Evolutionary conservation across 306 rosid genomes (phyloP), one percentile per base, ranked within the genome.

Genomic region (Datisca glomerata): DNA sequence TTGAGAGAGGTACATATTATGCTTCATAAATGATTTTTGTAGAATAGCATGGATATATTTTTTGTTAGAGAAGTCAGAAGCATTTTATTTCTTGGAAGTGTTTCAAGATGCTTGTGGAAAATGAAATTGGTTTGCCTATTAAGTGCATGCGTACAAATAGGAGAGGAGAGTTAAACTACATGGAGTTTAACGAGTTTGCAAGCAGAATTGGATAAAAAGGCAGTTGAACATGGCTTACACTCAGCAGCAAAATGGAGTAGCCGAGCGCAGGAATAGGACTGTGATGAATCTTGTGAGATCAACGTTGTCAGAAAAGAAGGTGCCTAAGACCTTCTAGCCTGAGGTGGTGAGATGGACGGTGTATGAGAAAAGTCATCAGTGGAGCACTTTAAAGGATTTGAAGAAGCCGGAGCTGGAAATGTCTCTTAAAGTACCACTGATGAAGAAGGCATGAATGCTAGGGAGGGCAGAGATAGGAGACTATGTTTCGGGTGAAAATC

Each of bases 21-120:
- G 43, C 8, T 34, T 49, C 21, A 49, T 33, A 8, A 37, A 51
- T 51, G 46, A 49, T 34, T 49, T n/a, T n/a, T n/a, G n/a, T n/a
- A n/a, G 43, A 33, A 49, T 34, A 14, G 3, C 44, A 23, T 51
- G 46, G 45, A 15, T 13, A 8, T 51, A 51, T 12, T 51, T 37
- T 15, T 25, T 51, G 8, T 7, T 20, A 11, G 21, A 34, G 8
- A 49, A 49, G 19, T 49, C 43, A 49, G 43, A 49, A 19, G 20
- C 36, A 13, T 51, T 51, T n/a, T 12, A 2, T 15, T 4, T 4
- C 2, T 51, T 51, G 3, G 35, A 37, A 38, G 2, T 24, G 9
- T 19, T 37, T 38, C 20, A 51, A 51, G 45, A 51, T 1, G 2
- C 17, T 37, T 31, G 46, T 38, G 9, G 45, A 51, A 16, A 51